A percentile compares a stretch with the other conserved stretches of the same genome.
These are phyloP conservation scores for Rhodotorula glutinis DNA, from an alignment of 1,284 basidiomycete genomes.

Conservation along the genomic window DNA sequence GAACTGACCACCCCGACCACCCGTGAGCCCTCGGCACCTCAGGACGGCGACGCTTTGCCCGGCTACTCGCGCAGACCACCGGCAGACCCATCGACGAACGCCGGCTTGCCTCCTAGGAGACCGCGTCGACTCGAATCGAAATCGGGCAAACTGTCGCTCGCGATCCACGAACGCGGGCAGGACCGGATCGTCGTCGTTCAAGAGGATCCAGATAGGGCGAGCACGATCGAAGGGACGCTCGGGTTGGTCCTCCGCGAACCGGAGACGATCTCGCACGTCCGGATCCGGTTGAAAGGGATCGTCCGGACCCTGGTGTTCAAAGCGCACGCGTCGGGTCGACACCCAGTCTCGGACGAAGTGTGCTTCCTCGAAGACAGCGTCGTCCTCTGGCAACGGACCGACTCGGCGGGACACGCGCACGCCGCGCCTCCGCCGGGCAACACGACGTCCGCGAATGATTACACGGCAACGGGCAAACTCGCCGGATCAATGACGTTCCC, in stretches of 20 bases:
- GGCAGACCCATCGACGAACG: not conserved
- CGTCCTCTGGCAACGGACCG: constrained; percentile 17
- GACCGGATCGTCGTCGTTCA: constrained; percentile 33
- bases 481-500: constrained; percentile 34
- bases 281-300: constrained; percentile 33
- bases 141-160: constrained; percentile 22
- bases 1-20: too few species aligned
- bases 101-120: constrained; percentile 10
- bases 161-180: constrained; percentile 18
- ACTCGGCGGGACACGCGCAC: not conserved
- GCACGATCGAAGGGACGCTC: constrained; percentile 4
- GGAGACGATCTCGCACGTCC: constrained; percentile 28
- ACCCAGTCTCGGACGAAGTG: constrained; percentile 33
- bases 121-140: constrained; percentile 15
- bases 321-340: constrained; percentile 29
- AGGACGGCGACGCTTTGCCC: constrained; percentile 20
- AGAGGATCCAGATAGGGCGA: constrained; percentile 9
- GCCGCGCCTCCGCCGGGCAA: constrained; percentile 13
- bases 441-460: constrained; percentile 12
- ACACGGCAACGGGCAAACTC: constrained; percentile 14
- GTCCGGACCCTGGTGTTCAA: constrained; percentile 34
- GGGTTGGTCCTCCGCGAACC: constrained; percentile 15
- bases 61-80: constrained; percentile 15
- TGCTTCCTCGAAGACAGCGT: constrained; percentile 10
- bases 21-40: too few species aligned